Base-by-base conservation (phyloP, 1,139 yeast species). In the Suhomyces ambrosiae region DNA sequence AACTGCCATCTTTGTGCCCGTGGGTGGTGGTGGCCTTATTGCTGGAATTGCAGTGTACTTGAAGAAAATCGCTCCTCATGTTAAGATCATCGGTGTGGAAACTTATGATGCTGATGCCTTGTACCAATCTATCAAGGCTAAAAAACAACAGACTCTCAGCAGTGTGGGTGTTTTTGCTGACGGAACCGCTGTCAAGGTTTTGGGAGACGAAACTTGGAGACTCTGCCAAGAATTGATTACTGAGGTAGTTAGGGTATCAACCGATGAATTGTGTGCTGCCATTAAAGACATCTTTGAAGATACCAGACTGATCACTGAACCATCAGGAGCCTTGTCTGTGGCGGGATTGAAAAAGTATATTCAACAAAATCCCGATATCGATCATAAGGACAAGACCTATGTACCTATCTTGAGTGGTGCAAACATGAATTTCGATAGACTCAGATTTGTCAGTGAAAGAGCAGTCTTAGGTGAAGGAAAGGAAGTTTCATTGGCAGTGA, bases 111-210 rank as follows among this genome's bases (percentile, higher is more conserved):
- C 98, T 1, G 90, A 90, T 59, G 96, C 96, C 11, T 73, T 92
- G 68, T 74, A 81, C 53, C 84, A 80, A 50, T 86, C 96, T n/a
- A 63, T 88, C 44, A 57, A 79, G 42, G 56, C 64, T 13, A 74
- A 79, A 22, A 64, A 79, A 37, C 76, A 82, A 48, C 79, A 77
- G 10, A 59, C 70, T 2, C 71, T 94, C 42, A 65, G 72, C 23
- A 71, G 75, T 19, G 97, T 90, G 7, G 99, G 99, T n/a, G 71
- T 86, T n/a, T 92, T 92, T 64, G 98, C 98, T n/a, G 99, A 92
- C 61, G 99, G 98, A 56, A 89, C 99, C n/a, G 97, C 98, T 4
- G 99, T 92, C 30, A 86, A 83, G 54, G 63, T 84, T 9, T 74
- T 89, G 22, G 99, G 99, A 39, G 85, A 82, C 46, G 98, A 94